Evolutionary conservation across 352 stramenopile species (phyloP).

Genomic region (Globisporangium cederbergense): DNA sequence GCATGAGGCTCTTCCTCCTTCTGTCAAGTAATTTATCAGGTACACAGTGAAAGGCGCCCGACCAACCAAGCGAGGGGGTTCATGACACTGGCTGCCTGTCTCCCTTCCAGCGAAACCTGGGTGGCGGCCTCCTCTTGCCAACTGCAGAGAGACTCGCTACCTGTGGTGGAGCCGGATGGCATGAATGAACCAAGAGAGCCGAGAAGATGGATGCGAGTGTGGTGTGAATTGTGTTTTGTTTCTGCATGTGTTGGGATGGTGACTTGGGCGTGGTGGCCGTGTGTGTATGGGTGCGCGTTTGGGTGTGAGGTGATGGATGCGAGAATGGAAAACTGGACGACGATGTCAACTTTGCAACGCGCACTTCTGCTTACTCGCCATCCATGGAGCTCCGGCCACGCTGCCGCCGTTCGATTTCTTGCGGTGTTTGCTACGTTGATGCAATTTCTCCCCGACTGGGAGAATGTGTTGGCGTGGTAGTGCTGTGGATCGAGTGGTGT

Average conservation of each 20-base stretch:
- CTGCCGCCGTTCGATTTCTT: background rate
- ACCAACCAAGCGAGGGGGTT: background rate
- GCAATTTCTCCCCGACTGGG: constrained; percentile 6
- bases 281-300: background rate
- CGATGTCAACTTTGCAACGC: background rate
- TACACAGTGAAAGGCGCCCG: constrained; percentile 3
- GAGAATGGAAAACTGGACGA: background rate
- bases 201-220: constrained; percentile 3
- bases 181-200: background rate
- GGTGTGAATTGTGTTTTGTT: constrained; percentile 11
- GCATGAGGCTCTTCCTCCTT: constrained; percentile 26
- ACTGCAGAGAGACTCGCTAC: constrained; percentile 8
- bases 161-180: background rate
- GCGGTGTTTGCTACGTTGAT: background rate
- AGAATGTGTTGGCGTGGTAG: background rate
- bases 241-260: constrained; percentile 12
- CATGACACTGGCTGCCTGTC: background rate
- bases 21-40: constrained; percentile 27
- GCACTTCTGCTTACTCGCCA: constrained; percentile 1
- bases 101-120: background rate
- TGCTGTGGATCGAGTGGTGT: constrained; percentile 2
- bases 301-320: constrained; percentile 2
- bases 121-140: constrained; percentile 5
- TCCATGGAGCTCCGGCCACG: background rate
- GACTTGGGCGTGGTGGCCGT: background rate